phyloP scores from a whole-genome alignment of 129 eudicot species.

The Saposhnikovia divaricata region DNA sequence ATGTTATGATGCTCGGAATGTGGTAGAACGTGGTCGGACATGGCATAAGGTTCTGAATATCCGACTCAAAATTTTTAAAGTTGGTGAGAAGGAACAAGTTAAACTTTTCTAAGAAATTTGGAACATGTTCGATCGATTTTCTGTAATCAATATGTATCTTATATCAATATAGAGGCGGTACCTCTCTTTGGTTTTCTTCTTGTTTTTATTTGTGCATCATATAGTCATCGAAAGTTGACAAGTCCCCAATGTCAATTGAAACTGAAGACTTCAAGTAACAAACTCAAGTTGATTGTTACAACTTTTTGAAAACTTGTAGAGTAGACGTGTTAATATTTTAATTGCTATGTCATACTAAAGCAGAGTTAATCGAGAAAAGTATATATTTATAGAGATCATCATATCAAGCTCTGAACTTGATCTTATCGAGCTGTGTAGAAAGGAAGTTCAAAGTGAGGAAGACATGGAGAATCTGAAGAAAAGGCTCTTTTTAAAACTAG shows the following conservation, averaged over 20 bases:
- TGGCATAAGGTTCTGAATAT: background rate
- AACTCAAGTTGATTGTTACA: background rate
- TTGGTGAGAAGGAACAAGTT: no score
- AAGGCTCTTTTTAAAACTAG: background rate
- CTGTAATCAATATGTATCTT: background rate
- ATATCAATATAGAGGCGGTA: no score
- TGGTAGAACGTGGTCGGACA: no score
- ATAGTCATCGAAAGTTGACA: background rate
- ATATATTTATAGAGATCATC: background rate
- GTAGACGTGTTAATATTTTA: background rate
- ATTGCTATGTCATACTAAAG: background rate
- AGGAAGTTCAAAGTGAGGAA: conserved; percentile 10
- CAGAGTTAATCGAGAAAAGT: background rate
- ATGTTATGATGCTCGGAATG: no score
- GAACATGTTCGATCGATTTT: background rate
- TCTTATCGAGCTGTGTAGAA: conserved; percentile 9
- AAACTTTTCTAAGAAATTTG: no score
- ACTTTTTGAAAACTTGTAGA: background rate
- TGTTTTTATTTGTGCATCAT: no score
- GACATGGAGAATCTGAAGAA: conserved; percentile 9
- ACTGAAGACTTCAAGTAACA: background rate
- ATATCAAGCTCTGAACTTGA: background rate
- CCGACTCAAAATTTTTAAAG: background rate
- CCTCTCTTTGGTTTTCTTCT: no score
- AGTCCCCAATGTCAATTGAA: background rate